Conservation (phyloP, 2,329 filamentous ascomycete species). For the Alternaria conjuncta region DNA sequence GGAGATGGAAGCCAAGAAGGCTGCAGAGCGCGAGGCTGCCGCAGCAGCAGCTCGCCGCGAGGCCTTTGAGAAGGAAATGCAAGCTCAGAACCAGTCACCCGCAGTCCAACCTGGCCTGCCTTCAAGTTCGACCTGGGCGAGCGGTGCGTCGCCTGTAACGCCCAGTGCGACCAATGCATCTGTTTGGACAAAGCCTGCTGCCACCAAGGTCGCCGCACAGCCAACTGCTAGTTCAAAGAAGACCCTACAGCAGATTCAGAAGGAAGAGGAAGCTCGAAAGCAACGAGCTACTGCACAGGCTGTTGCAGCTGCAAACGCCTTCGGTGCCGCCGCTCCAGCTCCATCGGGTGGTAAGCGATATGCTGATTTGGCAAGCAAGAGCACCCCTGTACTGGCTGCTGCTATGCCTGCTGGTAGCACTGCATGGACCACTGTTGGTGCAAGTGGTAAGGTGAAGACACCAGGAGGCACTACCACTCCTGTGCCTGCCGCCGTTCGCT, state of each 20-base stretch:
- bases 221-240: constrained; percentile 68
- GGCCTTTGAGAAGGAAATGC: constrained; percentile 80
- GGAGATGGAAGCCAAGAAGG: constrained; percentile 90
- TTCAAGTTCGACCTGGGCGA: constrained; percentile 88
- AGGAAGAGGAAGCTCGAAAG: constrained; percentile 92
- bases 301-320: constrained; percentile 53
- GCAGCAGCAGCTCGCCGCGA: constrained; percentile 79
- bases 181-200: constrained; percentile 69
- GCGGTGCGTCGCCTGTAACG: constrained; percentile 69
- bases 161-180: constrained; percentile 54
- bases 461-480: constrained; percentile 65
- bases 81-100: constrained; percentile 63
- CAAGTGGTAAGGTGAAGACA: constrained; percentile 87
- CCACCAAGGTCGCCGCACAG: constrained; percentile 56
- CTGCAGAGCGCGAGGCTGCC: constrained; percentile 84
- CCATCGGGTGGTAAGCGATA: constrained; percentile 77
- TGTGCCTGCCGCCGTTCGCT: constrained; percentile 55
- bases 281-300: constrained; percentile 67
- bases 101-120: constrained; percentile 79
- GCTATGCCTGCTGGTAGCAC: constrained; percentile 54
- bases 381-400: constrained; percentile 52
- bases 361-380: constrained; percentile 90
- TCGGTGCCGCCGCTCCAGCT: constrained; percentile 54
- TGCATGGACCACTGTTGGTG: constrained; percentile 95
- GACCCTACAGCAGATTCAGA: constrained; percentile 93